Percentiles rank a stretch among this genome's conserved stretches.
These are phyloP conservation scores for Paratinospora sagittata DNA, from an alignment of 164 flowering plant species.

Conservation along the genomic window DNA sequence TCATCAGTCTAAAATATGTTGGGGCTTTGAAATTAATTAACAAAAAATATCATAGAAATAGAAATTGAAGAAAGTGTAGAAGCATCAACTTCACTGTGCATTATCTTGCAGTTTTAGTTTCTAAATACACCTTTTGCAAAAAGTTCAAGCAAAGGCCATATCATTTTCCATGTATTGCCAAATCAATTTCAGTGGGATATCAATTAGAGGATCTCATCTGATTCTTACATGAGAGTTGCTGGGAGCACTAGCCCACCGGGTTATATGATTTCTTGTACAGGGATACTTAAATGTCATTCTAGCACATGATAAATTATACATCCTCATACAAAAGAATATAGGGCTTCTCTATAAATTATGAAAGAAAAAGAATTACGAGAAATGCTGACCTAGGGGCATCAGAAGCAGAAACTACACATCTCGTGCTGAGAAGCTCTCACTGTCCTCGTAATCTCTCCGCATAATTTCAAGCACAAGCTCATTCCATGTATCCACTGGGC, in stretches of 20 bases:
- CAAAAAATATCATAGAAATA: too few species aligned
- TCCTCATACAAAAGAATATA: neutral
- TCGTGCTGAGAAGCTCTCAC: slow-evolving; percentile 19
- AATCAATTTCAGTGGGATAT: neutral
- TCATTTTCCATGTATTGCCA: too few species aligned
- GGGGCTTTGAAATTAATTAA: too few species aligned
- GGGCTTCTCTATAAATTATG: neutral
- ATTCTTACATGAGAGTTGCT: too few species aligned
- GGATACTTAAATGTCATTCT: neutral
- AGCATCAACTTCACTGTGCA: too few species aligned
- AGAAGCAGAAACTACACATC: neutral
- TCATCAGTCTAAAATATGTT: too few species aligned
- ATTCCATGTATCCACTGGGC: slow-evolving; percentile 97
- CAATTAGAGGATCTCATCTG: neutral
- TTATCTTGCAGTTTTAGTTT: too few species aligned
- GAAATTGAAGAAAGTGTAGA: too few species aligned
- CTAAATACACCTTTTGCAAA: too few species aligned
- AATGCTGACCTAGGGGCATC: neutral
- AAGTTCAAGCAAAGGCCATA: too few species aligned
- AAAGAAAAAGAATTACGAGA: slow-evolving; percentile 9
- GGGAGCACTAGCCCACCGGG: too few species aligned
- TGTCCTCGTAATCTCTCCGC: slow-evolving; percentile 48
- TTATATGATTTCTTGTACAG: neutral
- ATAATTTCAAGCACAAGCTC: slow-evolving; percentile 78
- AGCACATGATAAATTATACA: neutral